These are phyloP conservation scores for Coemansia aciculifera DNA, from an alignment of 192 early-diverging fungal genomes.

Conservation along the genomic window DNA sequence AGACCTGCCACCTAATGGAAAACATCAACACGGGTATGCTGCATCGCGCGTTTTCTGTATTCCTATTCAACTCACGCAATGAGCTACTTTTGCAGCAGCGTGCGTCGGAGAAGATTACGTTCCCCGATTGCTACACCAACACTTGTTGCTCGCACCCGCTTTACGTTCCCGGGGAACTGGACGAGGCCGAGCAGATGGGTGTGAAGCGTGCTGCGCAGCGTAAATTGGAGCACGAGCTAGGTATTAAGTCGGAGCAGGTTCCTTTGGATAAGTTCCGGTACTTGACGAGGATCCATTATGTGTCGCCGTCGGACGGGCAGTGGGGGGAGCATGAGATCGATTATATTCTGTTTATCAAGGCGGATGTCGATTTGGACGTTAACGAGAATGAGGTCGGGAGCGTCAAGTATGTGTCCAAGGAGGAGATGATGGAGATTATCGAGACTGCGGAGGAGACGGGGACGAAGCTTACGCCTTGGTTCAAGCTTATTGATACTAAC, in stretches of 20 bases:
- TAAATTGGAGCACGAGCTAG: conserved; percentile 95
- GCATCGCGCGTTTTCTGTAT: conserved; percentile 96
- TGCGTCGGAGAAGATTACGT: conserved; percentile 96
- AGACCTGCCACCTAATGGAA: conserved; percentile 93
- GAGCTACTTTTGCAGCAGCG: conserved; percentile 93
- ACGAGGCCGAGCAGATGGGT: conserved; percentile 77
- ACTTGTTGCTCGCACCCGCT: conserved; percentile 99
- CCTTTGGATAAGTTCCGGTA: conserved; percentile 83
- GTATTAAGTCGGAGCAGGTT: conserved; percentile 77
- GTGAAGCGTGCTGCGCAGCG: conserved; percentile 87
- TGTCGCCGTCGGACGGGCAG: conserved; percentile 89
- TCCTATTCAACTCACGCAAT: conserved; percentile 87
- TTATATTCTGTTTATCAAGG: conserved; percentile 89
- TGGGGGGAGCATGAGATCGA: conserved; percentile 99
- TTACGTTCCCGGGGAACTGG: conserved; percentile 72
- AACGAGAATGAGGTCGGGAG: conserved; percentile 91
- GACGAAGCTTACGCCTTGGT: conserved; percentile 92
- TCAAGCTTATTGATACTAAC: conserved; percentile 85
- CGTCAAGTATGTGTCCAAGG: conserved; percentile 76
- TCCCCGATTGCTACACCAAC: conserved; percentile 95
- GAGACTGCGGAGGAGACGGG: conserved; percentile 54
- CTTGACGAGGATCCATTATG: conserved; percentile 94
- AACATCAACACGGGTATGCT: conserved; percentile 89
- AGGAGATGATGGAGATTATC: conserved; percentile 79
- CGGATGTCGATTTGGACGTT: conserved; percentile 70